phyloP scores from a whole-genome alignment of 2,329 filamentous ascomycete genomes.

The Penicillium palitans region DNA sequence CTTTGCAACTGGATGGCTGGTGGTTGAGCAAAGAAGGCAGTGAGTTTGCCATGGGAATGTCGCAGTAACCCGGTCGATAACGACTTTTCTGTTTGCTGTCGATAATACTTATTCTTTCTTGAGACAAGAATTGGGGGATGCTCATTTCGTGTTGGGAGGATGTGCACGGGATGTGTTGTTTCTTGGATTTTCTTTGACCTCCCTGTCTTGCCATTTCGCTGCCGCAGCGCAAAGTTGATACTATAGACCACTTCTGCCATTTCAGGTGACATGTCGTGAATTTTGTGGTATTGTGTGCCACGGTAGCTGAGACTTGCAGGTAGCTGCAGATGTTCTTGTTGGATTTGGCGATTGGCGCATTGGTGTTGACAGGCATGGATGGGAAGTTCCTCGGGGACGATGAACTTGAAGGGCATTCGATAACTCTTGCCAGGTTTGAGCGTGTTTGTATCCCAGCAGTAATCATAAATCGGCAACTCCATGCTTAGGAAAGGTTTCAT shows the following conservation, averaged over 20 bases:
- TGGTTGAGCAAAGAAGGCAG: constrained; percentile 3
- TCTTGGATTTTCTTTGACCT: constrained; percentile 2
- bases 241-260: constrained; percentile 8
- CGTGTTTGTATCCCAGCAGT: neutral
- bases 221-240: constrained; percentile 6
- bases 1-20: constrained; percentile 6
- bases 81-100: neutral
- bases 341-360: constrained; percentile 14
- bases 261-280: constrained; percentile 11
- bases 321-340: constrained; percentile 14
- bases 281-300: neutral
- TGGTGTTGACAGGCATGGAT: constrained; percentile 17
- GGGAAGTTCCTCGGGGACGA: constrained; percentile 17
- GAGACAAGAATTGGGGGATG: constrained; percentile 11
- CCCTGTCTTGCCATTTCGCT: neutral
- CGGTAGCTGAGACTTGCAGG: too few species aligned
- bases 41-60: constrained; percentile 4
- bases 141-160: constrained; percentile 12
- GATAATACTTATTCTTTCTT: constrained; percentile 9
- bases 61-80: constrained; percentile 10
- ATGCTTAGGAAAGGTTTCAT: constrained; percentile 14
- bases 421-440: constrained; percentile 5
- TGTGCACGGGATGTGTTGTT: constrained; percentile 13
- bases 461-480: neutral
- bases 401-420: constrained; percentile 17